phyloP scores from a whole-genome alignment of 1,139 yeast species.

The Candida neerlandica region DNA sequence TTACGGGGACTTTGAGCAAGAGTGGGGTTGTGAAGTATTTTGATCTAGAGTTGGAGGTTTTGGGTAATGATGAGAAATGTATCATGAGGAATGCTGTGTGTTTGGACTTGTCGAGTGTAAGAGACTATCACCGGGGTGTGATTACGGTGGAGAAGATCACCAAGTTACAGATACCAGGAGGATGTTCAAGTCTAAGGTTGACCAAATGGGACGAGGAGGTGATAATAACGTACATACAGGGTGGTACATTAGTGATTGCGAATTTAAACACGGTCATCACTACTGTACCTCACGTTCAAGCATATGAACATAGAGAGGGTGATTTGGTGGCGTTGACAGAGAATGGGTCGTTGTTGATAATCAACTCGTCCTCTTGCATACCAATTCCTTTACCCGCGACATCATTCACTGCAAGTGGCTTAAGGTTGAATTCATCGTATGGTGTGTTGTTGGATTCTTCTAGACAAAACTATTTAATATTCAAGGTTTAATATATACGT shows the following conservation, averaged over 20 bases:
- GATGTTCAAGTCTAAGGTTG: slow-evolving; percentile 7
- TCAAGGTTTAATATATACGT: slow-evolving; percentile 27
- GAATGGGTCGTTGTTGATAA: slow-evolving; percentile 7
- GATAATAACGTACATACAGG: slow-evolving; percentile 11
- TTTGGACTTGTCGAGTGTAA: slow-evolving; percentile 2
- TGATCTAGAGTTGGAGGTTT: slow-evolving; percentile 9
- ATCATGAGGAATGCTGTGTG: not conserved
- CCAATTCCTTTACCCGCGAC: slow-evolving; percentile 10
- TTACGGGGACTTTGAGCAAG: slow-evolving; percentile 29
- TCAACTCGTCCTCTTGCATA: slow-evolving; percentile 10
- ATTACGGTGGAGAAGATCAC: slow-evolving; percentile 7
- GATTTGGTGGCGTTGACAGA: slow-evolving; percentile 13
- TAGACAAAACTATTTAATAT: slow-evolving; percentile 39
- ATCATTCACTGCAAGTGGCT: slow-evolving; percentile 12
- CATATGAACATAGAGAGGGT: slow-evolving; percentile 10
- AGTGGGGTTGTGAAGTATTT: slow-evolving; percentile 29
- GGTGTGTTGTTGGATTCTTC: slow-evolving; percentile 47
- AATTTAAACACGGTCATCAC: slow-evolving; percentile 7
- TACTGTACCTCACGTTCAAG: slow-evolving; percentile 9
- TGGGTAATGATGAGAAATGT: not conserved
- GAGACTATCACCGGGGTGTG: slow-evolving; percentile 10
- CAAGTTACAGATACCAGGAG: slow-evolving; percentile 7
- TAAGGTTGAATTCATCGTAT: slow-evolving; percentile 13
- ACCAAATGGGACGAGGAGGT: slow-evolving; percentile 6
- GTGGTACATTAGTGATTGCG: slow-evolving; percentile 21